Evolutionary conservation across 305 asterid species (phyloP).

Genomic region (Fraxinus angustifolia): DNA sequence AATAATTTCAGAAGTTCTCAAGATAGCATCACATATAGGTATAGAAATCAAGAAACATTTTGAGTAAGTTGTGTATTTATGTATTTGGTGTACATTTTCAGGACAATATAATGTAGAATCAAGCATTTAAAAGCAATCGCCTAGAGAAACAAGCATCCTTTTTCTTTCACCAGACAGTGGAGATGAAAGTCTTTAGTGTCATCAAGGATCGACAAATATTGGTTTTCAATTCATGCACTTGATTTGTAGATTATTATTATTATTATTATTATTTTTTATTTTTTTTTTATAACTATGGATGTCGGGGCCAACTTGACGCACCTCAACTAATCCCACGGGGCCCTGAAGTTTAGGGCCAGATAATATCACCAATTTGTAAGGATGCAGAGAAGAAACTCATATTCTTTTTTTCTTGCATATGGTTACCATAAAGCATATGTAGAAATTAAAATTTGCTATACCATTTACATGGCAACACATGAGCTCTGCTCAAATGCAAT

Average conservation of each 20-base stretch:
- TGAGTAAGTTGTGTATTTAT: neutral
- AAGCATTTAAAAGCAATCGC: neutral
- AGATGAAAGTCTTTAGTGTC: neutral
- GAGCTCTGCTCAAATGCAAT: neutral
- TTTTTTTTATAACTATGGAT: too few species aligned
- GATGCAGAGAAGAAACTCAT: neutral
- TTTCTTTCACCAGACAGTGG: neutral
- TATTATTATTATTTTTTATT: too few species aligned
- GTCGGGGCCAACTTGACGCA: too few species aligned
- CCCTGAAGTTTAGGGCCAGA: too few species aligned
- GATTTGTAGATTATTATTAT: neutral
- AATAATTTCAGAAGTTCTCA: slow-evolving; percentile 17
- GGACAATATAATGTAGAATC: neutral
- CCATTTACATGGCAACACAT: neutral
- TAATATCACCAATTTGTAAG: neutral
- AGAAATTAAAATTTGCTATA: neutral
- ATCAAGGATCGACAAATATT: neutral
- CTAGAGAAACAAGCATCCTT: neutral
- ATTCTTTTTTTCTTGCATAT: neutral
- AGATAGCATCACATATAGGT: neutral
- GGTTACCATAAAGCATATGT: neutral
- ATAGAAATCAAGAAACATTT: neutral
- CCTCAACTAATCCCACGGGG: too few species aligned
- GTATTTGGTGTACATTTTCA: neutral
- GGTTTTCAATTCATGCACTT: neutral